Percentiles rank a stretch among this genome's conserved stretches.
Conservation (phyloP, 2,329 filamentous ascomycete genomes). For the Aspergillus fischeri region DNA sequence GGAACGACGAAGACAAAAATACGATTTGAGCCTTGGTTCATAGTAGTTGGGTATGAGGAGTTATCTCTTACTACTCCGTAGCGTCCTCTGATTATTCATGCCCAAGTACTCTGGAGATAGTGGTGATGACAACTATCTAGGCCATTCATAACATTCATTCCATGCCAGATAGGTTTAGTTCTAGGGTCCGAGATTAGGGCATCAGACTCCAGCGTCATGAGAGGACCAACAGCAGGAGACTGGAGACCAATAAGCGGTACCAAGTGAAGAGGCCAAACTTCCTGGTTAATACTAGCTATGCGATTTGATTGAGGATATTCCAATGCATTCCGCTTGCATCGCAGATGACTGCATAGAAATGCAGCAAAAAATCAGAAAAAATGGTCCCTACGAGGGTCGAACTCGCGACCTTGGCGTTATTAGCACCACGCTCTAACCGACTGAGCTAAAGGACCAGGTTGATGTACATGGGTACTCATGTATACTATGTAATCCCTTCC, state of each 20-base stretch:
- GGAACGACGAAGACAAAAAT: background rate
- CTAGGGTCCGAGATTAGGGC: background rate
- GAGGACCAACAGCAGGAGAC: background rate
- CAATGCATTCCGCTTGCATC: background rate
- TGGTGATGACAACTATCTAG: background rate
- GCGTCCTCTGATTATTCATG: background rate
- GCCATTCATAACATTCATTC: background rate
- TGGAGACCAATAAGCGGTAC: background rate
- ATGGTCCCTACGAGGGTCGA: background rate
- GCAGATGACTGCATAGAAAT: background rate
- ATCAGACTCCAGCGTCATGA: background rate
- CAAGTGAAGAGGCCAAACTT: background rate
- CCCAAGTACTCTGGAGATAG: background rate
- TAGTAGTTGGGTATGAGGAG: background rate
- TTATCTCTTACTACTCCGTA: background rate
- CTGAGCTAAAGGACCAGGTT: background rate
- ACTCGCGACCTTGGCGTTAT: background rate
- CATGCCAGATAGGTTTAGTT: background rate
- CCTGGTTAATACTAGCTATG: too few relatives aligned
- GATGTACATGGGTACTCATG: fast-evolving
- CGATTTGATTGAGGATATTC: too few relatives aligned
- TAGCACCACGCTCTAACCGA: background rate
- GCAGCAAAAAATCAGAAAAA: background rate
- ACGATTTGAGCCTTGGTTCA: background rate
- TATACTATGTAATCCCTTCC: too few relatives aligned